Evolutionary conservation across 352 stramenopile genomes (phyloP).

Genomic region (Plasmopara viticola): DNA sequence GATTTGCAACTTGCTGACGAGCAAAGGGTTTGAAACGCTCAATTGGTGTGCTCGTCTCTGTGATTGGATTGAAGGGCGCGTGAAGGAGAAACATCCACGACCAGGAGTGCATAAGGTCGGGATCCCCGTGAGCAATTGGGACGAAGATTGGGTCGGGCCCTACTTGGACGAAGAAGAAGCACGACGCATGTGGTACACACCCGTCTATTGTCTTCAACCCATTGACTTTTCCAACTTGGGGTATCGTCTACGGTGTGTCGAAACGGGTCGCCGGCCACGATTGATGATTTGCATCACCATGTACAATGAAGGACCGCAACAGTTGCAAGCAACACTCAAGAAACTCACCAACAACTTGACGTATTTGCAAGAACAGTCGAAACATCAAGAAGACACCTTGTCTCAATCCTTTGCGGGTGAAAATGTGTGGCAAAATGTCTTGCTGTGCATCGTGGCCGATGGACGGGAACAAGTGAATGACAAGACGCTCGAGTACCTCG

Average conservation of each 20-base stretch:
- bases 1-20: slow-evolving; percentile 80
- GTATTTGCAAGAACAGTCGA: slow-evolving; percentile 34
- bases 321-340: not conserved
- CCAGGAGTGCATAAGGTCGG: slow-evolving; percentile 76
- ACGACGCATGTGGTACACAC: not conserved
- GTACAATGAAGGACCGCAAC: not conserved
- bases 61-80: slow-evolving; percentile 81
- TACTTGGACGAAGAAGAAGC: not conserved
- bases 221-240: not conserved
- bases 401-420: slow-evolving; percentile 68
- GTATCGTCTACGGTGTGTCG: not conserved
- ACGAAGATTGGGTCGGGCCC: slow-evolving; percentile 47
- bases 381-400: slow-evolving; percentile 44
- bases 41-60: slow-evolving; percentile 79
- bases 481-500: slow-evolving; percentile 81
- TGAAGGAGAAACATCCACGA: slow-evolving; percentile 64
- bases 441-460: slow-evolving; percentile 77
- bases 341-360: not conserved
- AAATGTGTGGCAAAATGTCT: slow-evolving; percentile 75
- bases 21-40: slow-evolving; percentile 81
- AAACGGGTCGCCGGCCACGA: not conserved
- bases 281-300: not conserved
- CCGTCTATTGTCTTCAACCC: not conserved
- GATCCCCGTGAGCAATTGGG: slow-evolving; percentile 57
- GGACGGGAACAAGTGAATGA: slow-evolving; percentile 63